These are phyloP conservation scores for Tinospora cordifolia DNA, from an alignment of 164 flowering plant genomes.

Conservation along the genomic window DNA sequence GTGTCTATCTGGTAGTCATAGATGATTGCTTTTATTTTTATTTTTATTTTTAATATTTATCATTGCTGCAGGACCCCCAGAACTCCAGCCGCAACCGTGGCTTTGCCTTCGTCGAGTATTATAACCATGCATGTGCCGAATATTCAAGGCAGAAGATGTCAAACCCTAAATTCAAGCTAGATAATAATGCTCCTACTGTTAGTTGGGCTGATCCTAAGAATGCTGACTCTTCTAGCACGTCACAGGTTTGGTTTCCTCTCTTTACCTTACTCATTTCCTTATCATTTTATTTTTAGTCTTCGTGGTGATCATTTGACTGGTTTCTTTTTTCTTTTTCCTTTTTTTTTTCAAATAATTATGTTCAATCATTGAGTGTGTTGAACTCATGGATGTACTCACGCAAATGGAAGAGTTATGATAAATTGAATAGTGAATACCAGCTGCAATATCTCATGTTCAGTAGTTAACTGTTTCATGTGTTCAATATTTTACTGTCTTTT, in stretches of 20 bases:
- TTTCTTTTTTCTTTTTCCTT: background rate
- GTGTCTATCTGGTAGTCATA: background rate
- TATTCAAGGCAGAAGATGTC: conserved; percentile 79
- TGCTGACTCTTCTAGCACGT: conserved; percentile 57
- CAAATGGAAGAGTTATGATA: background rate
- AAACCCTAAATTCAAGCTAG: conserved; percentile 69
- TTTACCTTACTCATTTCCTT: background rate
- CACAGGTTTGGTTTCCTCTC: conserved; percentile 48
- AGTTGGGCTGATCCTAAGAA: conserved; percentile 91
- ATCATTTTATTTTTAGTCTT: background rate
- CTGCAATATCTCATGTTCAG: no score
- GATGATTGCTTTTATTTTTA: background rate
- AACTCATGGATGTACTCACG: background rate
- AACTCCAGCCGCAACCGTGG: conserved; percentile 78
- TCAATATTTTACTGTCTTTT: background rate
- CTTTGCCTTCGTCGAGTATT: conserved; percentile 88
- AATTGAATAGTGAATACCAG: background rate
- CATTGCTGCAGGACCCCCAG: conserved; percentile 55
- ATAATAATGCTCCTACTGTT: conserved; percentile 68
- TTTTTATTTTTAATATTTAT: background rate
- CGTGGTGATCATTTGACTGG: background rate
- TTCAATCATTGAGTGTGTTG: background rate
- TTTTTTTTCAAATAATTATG: background rate
- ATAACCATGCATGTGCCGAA: conserved; percentile 93
- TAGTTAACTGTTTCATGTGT: background rate